These are phyloP conservation scores for Geotrichum bryndzae DNA, from an alignment of 1,139 yeast species.

Conservation along the genomic window DNA sequence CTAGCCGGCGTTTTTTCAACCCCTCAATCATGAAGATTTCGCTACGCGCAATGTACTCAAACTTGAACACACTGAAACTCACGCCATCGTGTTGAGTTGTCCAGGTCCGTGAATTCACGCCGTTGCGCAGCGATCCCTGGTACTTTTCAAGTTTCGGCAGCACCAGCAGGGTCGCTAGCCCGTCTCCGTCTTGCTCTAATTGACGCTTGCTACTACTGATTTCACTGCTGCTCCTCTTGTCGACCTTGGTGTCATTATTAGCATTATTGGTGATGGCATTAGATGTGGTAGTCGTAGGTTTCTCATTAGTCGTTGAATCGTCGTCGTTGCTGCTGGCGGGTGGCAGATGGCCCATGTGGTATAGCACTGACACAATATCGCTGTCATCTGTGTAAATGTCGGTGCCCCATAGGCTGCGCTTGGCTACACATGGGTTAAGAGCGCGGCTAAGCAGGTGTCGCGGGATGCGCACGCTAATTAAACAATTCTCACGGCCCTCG, in stretches of 20 bases:
- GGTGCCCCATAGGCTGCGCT: conserved; percentile 83
- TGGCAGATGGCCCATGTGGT: conserved; percentile 65
- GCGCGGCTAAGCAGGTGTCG: conserved; percentile 27
- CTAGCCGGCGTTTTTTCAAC: conserved; percentile 28
- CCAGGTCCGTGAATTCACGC: conserved; percentile 74
- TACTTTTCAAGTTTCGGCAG: conserved; percentile 64
- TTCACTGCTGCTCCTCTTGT: conserved; percentile 2
- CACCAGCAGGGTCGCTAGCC: conserved; percentile 62
- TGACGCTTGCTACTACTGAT: conserved; percentile 12
- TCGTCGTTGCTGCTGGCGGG: conserved; percentile 24
- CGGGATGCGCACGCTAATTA: conserved; percentile 63
- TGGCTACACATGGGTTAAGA: conserved; percentile 39
- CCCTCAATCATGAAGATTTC: conserved; percentile 30
- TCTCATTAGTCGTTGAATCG: background rate
- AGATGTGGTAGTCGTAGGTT: background rate
- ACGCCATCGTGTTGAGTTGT: conserved; percentile 59
- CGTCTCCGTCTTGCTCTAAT: conserved; percentile 39
- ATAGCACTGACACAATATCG: conserved; percentile 65
- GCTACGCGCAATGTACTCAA: conserved; percentile 43
- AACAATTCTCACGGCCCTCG: conserved; percentile 51
- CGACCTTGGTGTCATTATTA: background rate
- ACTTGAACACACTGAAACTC: conserved; percentile 44
- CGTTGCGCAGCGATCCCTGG: conserved; percentile 58
- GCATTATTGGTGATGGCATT: background rate
- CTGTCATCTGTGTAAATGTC: conserved; percentile 91